A percentile compares a stretch with the other conserved stretches of the same genome.
These are phyloP conservation scores for Vigna unguiculata DNA, from an alignment of 306 rosid species.

Conservation along the genomic window DNA sequence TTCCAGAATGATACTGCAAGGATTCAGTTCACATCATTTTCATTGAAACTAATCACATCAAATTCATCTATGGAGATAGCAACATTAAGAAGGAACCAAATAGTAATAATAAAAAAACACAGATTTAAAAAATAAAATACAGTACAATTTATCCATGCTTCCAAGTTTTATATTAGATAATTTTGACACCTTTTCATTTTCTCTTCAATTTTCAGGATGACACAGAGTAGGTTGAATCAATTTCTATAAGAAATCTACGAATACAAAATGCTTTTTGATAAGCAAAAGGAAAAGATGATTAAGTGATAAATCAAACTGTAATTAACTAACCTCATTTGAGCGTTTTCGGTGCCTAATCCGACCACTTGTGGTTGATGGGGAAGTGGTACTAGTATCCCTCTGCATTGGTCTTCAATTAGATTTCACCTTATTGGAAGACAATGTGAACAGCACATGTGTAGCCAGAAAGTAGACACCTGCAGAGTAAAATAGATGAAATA, in stretches of 20 bases:
- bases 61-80: slow-evolving; percentile 28
- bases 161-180: slow-evolving; percentile 22
- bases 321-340: slow-evolving; percentile 72
- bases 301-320: slow-evolving; percentile 22
- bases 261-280: not conserved
- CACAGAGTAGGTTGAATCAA: slow-evolving; percentile 24
- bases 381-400: slow-evolving; percentile 53
- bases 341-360: slow-evolving; percentile 80
- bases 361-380: slow-evolving; percentile 47
- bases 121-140: not conserved
- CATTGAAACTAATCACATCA: slow-evolving; percentile 9
- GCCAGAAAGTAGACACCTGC: slow-evolving; percentile 57
- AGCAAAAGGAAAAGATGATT: not conserved
- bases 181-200: slow-evolving; percentile 20
- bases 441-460: slow-evolving; percentile 36
- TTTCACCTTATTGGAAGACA: slow-evolving; percentile 46
- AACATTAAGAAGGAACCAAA: slow-evolving; percentile 21
- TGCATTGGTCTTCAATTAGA: slow-evolving; percentile 64
- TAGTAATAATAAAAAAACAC: not conserved
- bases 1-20: slow-evolving; percentile 15
- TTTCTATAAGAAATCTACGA: slow-evolving; percentile 28
- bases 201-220: slow-evolving; percentile 42
- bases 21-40: slow-evolving; percentile 3
- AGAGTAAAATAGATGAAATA: slow-evolving; percentile 40
- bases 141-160: not conserved